A percentile compares a stretch with the other conserved stretches of the same genome.
Evolutionary conservation across 495 filamentous ascomycete species (phyloP).

Genomic region (Xylaria castorea): DNA sequence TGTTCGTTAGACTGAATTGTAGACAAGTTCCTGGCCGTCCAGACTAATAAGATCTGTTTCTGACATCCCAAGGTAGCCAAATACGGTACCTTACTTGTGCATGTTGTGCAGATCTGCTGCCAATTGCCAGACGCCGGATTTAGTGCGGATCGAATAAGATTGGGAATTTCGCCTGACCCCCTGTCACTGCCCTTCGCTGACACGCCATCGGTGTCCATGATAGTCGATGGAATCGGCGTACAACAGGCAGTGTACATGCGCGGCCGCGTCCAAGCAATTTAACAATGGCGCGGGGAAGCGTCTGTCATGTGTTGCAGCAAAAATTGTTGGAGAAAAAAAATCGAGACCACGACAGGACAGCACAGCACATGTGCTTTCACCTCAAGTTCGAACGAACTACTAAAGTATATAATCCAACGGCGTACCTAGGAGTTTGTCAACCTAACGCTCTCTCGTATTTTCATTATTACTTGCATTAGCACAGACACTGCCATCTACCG

Average conservation of each 20-base stretch:
- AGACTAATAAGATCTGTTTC: neutral
- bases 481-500: neutral
- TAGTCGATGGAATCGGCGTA: slow-evolving; percentile 1
- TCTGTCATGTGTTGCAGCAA: neutral
- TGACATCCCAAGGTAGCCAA: neutral
- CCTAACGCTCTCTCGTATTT: neutral
- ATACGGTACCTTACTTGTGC: slow-evolving; percentile 1
- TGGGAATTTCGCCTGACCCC: neutral
- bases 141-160: slow-evolving; percentile 12
- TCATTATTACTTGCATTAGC: neutral
- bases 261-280: slow-evolving; percentile 2
- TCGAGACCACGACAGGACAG: neutral
- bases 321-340: slow-evolving; percentile 5
- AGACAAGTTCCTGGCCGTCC: neutral
- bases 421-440: neutral
- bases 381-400: neutral
- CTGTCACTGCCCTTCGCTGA: slow-evolving; percentile 1
- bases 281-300: slow-evolving; percentile 12
- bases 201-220: neutral
- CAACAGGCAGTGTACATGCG: neutral
- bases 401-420: slow-evolving; percentile 3
- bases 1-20: neutral
- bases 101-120: neutral
- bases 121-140: neutral
- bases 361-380: neutral